Base-by-base conservation (phyloP, 305 asterid species). In the Solanum hybrid region DNA sequence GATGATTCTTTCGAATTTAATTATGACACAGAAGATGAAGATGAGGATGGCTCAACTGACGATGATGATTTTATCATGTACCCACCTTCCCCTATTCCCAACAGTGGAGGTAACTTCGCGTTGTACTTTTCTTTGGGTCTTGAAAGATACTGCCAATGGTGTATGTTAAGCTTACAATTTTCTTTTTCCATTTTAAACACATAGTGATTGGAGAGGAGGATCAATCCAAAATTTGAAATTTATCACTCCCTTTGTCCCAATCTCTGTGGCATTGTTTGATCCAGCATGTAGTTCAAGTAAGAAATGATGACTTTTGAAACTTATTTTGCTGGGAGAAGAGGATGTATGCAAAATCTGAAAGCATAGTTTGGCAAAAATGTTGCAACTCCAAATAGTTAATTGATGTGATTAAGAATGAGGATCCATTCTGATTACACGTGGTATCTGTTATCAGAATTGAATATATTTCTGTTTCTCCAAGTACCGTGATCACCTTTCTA, bases 31-130 rank as follows among this genome's bases (percentile, higher is more conserved):
- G 96, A 93, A 86, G 96, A 93, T 86, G 96, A 94, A 27, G 94
- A 91, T 7, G 96, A 93, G 72, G 94, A 92, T 90, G 93, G 90
- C 40, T 93, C 90, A 85, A 82, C 66, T 78, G 97, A 66, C 3
- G 2, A 93, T 16, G 96, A 94, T 87, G 96, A 93, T 76, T 60
- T 93, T 60, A 93, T 46, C 84, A 79, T 93, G 91, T 92, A 90
- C 89, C 91, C 95, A 72, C 88, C 93, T 78, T 92, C 95, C 20
- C 92, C 95, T 79, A 89, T 91, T 88, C 95, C 87, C 88, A 95
- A 92, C 29, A 93, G 95, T 88, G 98, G 99, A 95, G 99, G 99
- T 97, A 95, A n/a, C 42, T 91, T 82, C 69, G 10, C 60, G 36
- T 26, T 88, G 36, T 27, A 80, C 81, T 86, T 72, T 56, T 60